These are phyloP conservation scores for Sugiyamaella smithiae DNA, from an alignment of 805 yeast genomes.

Conservation along the genomic window DNA sequence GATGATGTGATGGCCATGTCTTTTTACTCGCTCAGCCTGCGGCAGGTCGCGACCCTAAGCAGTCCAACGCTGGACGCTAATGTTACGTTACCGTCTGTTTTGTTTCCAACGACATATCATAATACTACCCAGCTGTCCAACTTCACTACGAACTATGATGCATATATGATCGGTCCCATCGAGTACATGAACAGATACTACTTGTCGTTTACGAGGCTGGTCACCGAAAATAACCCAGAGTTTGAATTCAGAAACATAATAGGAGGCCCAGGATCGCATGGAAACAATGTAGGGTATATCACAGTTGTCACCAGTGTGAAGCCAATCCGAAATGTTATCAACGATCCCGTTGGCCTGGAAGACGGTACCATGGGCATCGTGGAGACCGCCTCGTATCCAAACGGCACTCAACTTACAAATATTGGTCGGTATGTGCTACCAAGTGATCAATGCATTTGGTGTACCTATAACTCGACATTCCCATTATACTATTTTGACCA, in stretches of 20 bases:
- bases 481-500: constrained; percentile 12
- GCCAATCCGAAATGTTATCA: constrained; percentile 39
- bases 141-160: constrained; percentile 8
- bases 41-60: constrained; percentile 6
- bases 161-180: constrained; percentile 24
- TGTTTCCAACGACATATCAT: constrained; percentile 16
- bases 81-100: constrained; percentile 12
- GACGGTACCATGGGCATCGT: constrained; percentile 22
- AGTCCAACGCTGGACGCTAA: constrained; percentile 5
- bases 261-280: constrained; percentile 9
- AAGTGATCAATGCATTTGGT: constrained; percentile 17
- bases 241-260: constrained; percentile 15
- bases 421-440: constrained; percentile 18
- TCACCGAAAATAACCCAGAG: constrained; percentile 23
- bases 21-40: constrained; percentile 16
- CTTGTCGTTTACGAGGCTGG: constrained; percentile 21
- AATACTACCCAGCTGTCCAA: constrained; percentile 3
- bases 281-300: constrained; percentile 51
- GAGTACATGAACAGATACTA: constrained; percentile 12
- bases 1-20: constrained; percentile 25
- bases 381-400: constrained; percentile 2
- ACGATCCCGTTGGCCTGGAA: constrained; percentile 32
- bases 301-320: constrained; percentile 56
- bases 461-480: constrained; percentile 20
- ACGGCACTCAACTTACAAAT: background rate